phyloP scores from a whole-genome alignment of 2,329 filamentous ascomycete genomes.

The Fusarium sp. region DNA sequence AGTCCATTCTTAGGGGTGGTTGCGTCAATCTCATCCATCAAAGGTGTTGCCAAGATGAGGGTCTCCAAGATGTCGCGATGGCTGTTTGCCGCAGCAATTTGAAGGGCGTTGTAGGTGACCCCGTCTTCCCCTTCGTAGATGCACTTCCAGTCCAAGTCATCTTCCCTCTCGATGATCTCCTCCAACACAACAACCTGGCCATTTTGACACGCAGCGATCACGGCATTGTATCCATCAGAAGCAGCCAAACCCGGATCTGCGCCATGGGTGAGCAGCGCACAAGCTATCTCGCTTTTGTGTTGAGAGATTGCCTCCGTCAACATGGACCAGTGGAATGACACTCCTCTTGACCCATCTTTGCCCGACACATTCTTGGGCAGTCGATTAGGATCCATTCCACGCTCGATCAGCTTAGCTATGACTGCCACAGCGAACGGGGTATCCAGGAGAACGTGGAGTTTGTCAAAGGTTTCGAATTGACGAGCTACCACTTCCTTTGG shows the following conservation, averaged over 20 bases:
- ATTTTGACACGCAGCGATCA: constrained; percentile 24
- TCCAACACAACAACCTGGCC: constrained; percentile 32
- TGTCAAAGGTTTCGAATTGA: constrained; percentile 27
- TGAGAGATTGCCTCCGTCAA: constrained; percentile 24
- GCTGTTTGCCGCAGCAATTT: constrained; percentile 35
- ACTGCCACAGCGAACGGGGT: constrained; percentile 3
- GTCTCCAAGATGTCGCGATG: constrained; percentile 22
- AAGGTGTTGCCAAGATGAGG: constrained; percentile 29
- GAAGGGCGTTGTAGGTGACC: constrained; percentile 35
- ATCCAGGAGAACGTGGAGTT: constrained; percentile 7
- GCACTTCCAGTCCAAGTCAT: constrained; percentile 30
- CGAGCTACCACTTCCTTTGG: constrained; percentile 14
- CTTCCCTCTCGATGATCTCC: constrained; percentile 20
- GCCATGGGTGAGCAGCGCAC: constrained; percentile 26
- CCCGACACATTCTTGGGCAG: not conserved
- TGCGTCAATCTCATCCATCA: constrained; percentile 13
- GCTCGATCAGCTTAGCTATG: constrained; percentile 17
- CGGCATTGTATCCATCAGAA: constrained; percentile 17
- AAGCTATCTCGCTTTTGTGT: constrained; percentile 13
- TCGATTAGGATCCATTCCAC: constrained; percentile 32
- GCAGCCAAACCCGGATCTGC: constrained; percentile 31
- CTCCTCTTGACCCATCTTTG: not conserved
- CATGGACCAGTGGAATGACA: constrained; percentile 15
- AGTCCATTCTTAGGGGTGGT: constrained; percentile 17
- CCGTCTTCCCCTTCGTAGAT: constrained; percentile 8